Conservation (phyloP, 441 rosid species). For the Pelargonium australe region DNA sequence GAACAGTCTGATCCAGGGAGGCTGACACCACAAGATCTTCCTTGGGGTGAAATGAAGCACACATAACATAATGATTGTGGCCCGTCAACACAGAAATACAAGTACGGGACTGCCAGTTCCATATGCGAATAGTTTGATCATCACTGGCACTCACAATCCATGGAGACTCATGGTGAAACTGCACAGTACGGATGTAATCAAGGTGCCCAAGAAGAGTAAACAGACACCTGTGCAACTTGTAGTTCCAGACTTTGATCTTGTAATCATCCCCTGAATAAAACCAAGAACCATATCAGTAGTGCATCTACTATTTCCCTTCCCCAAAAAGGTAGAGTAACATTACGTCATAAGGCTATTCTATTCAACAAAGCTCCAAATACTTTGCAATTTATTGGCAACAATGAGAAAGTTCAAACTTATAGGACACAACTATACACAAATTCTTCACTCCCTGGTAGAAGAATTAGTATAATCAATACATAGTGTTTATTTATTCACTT, state of each 20-base stretch:
- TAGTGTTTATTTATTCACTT: too few relatives aligned
- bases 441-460: too few relatives aligned
- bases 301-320: neutral
- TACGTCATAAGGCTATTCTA: too few relatives aligned
- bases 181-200: constrained; percentile 81
- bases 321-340: neutral
- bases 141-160: constrained; percentile 95
- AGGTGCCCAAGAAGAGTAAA: constrained; percentile 89
- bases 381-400: too few relatives aligned
- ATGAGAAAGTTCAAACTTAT: too few relatives aligned
- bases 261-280: constrained; percentile 59
- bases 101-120: constrained; percentile 91
- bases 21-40: constrained; percentile 91
- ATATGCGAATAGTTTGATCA: constrained; percentile 79
- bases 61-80: constrained; percentile 91
- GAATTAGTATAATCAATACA: too few relatives aligned
- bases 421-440: too few relatives aligned
- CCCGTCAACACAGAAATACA: constrained; percentile 80
- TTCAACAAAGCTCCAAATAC: too few relatives aligned
- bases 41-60: constrained; percentile 87
- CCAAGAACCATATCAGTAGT: constrained; percentile 4
- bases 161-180: constrained; percentile 76
- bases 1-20: constrained; percentile 73
- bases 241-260: constrained; percentile 86
- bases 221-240: constrained; percentile 70